Evolutionary conservation across 1,139 yeast genomes (phyloP).

Genomic region (Kluyveromyces sp.): DNA sequence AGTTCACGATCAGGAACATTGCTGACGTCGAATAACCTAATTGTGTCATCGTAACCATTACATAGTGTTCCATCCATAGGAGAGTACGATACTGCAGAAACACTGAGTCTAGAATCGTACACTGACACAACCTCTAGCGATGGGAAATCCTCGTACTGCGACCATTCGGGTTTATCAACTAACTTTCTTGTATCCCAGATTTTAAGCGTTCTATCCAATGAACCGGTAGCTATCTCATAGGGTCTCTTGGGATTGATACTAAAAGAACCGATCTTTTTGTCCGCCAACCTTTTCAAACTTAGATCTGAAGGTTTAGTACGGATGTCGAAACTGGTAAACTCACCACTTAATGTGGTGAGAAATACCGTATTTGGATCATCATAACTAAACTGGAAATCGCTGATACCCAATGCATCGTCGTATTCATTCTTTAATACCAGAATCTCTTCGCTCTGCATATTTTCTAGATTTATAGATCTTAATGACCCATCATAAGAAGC

Average conservation of each 20-base stretch:
- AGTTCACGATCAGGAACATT: constrained; percentile 29
- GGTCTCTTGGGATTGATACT: constrained; percentile 59
- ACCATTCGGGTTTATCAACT: constrained; percentile 39
- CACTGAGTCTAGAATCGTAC: constrained; percentile 66
- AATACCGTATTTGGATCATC: constrained; percentile 51
- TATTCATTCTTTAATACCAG: constrained; percentile 46
- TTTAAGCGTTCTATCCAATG: constrained; percentile 74
- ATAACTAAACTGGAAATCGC: constrained; percentile 50
- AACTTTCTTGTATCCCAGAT: constrained; percentile 76
- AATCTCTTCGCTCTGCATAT: constrained; percentile 51
- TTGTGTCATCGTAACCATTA: constrained; percentile 86
- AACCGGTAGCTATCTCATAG: constrained; percentile 71
- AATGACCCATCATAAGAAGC: constrained; percentile 85
- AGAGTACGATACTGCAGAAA: constrained; percentile 86
- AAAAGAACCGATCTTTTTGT: constrained; percentile 88
- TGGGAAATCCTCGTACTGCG: constrained; percentile 37
- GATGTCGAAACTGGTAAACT: constrained; percentile 62
- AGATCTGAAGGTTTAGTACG: constrained; percentile 37
- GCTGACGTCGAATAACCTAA: constrained; percentile 48
- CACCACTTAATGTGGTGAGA: constrained; percentile 73
- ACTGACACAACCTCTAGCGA: constrained; percentile 38
- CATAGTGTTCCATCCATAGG: constrained; percentile 57
- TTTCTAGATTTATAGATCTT: constrained; percentile 59
- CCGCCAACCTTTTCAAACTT: constrained; percentile 51
- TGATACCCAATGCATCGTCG: constrained; percentile 45